Evolutionary conservation across 148 eudicot species (phyloP), one percentile per base, ranked within the genome.

Genomic region (Vaccinium macrocarpon): DNA sequence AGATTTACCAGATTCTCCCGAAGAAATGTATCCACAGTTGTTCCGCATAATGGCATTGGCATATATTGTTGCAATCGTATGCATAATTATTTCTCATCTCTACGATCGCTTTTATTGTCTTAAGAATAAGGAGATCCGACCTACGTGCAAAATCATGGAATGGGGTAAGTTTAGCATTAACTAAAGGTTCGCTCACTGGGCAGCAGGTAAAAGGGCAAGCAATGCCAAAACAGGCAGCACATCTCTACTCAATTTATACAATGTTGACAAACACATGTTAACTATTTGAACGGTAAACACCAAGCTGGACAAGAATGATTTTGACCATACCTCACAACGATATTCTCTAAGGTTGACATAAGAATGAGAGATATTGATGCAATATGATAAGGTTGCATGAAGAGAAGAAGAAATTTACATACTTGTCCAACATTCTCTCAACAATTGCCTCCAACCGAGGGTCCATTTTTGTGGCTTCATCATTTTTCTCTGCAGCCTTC

Each of bases 11-110:
- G 87, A 92, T 96, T 96, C 83, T 97, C 99, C 88, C 99, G 88
- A 6, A 97, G 90, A 90, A 97, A 97, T 81, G 99, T 97, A 88
- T 95, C 99, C 82, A 95, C 97, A 35, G 99, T 97, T 53, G 99
- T 97, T 84, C 99, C 99, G 99, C 99, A 97, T 97, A 87, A 97
- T 91, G 25, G 99, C 98, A 92, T 97, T 97, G 19, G 99, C 95
- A 90, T 92, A 91, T 74, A 97, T 95, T 12, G 99, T 95, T 81
- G 99, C 99, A 92, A 98, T 97, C n/a, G 82, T 97, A 98, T n/a
- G 85, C 99, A 97, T 55, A 97, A 85, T 98, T 97, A 81, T 97
- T 97, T 89, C 98, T 93, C 98, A 93, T 95, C 88, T 97, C 99
- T 72, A 97, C 96, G 99, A 92, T 79, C 95, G 99, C n/a, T 89